phyloP scores from a whole-genome alignment of 768 basidiomycete species.

The Fomitopsis serialis region DNA sequence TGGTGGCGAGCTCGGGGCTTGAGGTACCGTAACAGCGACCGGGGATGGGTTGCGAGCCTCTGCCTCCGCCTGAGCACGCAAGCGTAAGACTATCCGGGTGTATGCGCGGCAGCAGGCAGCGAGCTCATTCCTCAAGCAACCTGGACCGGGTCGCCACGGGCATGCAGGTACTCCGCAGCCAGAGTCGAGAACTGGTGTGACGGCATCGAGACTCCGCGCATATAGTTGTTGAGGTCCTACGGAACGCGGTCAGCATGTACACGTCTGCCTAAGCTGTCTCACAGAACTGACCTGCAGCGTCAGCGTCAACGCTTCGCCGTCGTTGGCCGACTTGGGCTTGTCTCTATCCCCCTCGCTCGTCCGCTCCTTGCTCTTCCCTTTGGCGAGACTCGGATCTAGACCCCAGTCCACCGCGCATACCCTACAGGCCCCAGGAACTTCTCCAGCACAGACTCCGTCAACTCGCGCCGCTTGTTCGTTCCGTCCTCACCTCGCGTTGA shows the following conservation, averaged over 20 bases:
- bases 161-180: conserved; percentile 53
- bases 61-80: conserved; percentile 77
- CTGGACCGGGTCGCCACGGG: conserved; percentile 33
- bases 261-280: background rate
- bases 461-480: conserved; percentile 41
- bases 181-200: conserved; percentile 64
- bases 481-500: conserved; percentile 47
- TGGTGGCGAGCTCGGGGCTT: background rate
- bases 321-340: background rate
- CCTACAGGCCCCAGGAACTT: conserved; percentile 67
- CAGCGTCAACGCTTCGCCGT: conserved; percentile 54
- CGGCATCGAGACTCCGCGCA: conserved; percentile 75
- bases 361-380: conserved; percentile 13
- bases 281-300: conserved; percentile 50
- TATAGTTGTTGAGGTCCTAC: conserved; percentile 75
- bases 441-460: conserved; percentile 65
- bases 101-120: conserved; percentile 68
- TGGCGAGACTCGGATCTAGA: conserved; percentile 26
- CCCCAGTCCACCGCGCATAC: conserved; percentile 61
- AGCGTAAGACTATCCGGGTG: conserved; percentile 71
- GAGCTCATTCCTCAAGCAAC: conserved; percentile 42
- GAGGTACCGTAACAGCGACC: conserved; percentile 11
- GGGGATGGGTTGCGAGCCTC: conserved; percentile 24
- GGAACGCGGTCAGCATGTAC: conserved; percentile 8
- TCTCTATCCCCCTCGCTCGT: background rate